These are phyloP conservation scores for Clonostachys rosea DNA, from an alignment of 2,329 filamentous ascomycete species.

Conservation along the genomic window DNA sequence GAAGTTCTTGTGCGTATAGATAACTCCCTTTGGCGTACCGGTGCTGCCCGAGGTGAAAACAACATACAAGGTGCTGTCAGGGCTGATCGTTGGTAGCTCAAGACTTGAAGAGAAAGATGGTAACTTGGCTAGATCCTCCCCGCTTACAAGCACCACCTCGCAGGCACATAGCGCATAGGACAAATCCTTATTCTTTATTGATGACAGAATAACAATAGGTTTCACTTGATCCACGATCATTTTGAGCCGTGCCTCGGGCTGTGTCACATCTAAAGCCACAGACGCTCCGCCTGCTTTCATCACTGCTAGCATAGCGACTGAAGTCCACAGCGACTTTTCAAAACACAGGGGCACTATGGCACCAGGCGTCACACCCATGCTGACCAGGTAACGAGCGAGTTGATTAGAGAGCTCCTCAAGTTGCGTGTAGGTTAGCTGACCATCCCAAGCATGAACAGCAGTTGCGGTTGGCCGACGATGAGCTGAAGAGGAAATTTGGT, in stretches of 20 bases:
- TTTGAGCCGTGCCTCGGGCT: not conserved
- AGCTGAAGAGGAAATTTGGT: not conserved
- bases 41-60: constrained; percentile 6
- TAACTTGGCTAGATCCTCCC: no score
- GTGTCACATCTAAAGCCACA: not conserved
- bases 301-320: constrained; percentile 22
- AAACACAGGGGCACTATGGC: constrained; percentile 21
- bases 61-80: not conserved
- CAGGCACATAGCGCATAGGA: no score
- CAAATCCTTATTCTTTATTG: no score
- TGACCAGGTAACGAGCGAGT: constrained; percentile 7
- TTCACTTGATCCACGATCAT: not conserved
- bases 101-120: no score
- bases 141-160: no score
- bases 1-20: constrained; percentile 9
- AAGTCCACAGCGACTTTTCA: constrained; percentile 25
- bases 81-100: not conserved
- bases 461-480: constrained; percentile 14
- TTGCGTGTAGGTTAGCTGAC: constrained; percentile 13
- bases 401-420: constrained; percentile 8
- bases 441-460: constrained; percentile 38
- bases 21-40: constrained; percentile 12
- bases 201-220: no score
- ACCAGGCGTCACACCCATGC: constrained; percentile 11
- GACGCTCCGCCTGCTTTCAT: not conserved